Conservation (phyloP, 306 rosid species). For the Rosa lucieae region DNA sequence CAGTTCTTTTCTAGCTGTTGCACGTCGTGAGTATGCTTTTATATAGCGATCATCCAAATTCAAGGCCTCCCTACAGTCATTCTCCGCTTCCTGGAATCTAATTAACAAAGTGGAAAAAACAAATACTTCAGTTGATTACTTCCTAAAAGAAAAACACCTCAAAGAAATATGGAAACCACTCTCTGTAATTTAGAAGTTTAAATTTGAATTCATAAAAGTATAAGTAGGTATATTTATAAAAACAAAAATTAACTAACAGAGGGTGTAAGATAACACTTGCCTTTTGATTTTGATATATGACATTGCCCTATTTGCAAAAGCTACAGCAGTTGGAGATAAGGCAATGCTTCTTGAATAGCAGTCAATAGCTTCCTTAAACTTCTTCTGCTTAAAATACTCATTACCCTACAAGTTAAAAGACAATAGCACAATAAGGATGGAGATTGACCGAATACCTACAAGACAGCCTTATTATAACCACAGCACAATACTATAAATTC, state of each 20-base stretch:
- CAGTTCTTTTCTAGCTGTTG: constrained; percentile 87
- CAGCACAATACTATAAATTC: not conserved
- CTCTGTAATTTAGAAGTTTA: constrained; percentile 9
- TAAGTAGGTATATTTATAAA: not conserved
- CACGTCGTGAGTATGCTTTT: constrained; percentile 92
- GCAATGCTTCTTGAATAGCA: constrained; percentile 97
- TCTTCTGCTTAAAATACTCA: constrained; percentile 90
- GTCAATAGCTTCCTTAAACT: constrained; percentile 82
- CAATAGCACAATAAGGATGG: constrained; percentile 20
- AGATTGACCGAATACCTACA: not conserved
- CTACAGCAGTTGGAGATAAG: constrained; percentile 87
- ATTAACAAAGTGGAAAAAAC: constrained; percentile 13
- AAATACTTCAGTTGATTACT: not conserved
- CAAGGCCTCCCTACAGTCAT: constrained; percentile 95
- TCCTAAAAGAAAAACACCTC: not conserved
- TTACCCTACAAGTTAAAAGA: constrained; percentile 65
- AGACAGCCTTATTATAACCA: not conserved
- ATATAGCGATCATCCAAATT: constrained; percentile 90
- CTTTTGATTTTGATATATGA: constrained; percentile 80
- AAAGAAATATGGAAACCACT: not conserved
- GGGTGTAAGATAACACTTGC: constrained; percentile 33
- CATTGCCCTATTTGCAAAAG: constrained; percentile 96
- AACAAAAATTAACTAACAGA: not conserved
- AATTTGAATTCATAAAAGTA: not conserved
- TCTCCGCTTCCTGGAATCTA: constrained; percentile 86